Conservation (phyloP, 192 early-diverging fungal species). For the Coemansia asiatica region DNA sequence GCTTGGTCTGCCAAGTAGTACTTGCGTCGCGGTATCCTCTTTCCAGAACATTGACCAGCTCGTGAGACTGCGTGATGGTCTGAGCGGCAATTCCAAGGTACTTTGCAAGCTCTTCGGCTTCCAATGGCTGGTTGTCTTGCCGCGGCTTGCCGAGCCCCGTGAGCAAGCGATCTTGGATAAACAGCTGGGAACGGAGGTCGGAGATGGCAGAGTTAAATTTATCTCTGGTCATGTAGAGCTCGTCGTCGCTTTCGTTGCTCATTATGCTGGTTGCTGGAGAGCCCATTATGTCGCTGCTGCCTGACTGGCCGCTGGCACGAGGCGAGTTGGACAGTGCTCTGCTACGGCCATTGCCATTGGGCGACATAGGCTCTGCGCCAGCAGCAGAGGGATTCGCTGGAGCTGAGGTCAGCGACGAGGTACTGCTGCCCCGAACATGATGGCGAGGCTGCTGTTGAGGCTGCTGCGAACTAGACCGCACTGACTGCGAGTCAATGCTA, state of each 20-base stretch:
- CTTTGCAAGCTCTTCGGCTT: slow-evolving; percentile 22
- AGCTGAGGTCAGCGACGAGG: slow-evolving; percentile 5
- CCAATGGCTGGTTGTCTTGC: slow-evolving; percentile 13
- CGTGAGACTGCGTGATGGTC: slow-evolving; percentile 31
- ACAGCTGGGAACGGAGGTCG: slow-evolving; percentile 60
- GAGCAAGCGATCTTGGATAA: slow-evolving; percentile 61
- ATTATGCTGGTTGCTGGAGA: slow-evolving; percentile 32
- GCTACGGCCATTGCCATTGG: background rate
- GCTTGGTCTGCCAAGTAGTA: slow-evolving; percentile 28
- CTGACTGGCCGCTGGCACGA: slow-evolving; percentile 9
- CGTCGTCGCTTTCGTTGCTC: slow-evolving; percentile 51
- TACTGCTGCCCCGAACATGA: slow-evolving; percentile 20
- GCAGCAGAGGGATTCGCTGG: background rate
- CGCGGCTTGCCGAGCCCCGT: slow-evolving; percentile 48
- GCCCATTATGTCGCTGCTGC: slow-evolving; percentile 6
- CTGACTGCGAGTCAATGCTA: slow-evolving; percentile 15
- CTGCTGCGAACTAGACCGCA: slow-evolving; percentile 16
- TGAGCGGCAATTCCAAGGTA: slow-evolving; percentile 35
- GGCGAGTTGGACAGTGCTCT: slow-evolving; percentile 1
- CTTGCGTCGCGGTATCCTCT: slow-evolving; percentile 29
- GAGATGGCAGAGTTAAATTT: slow-evolving; percentile 54
- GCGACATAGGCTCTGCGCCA: background rate
- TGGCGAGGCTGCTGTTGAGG: background rate
- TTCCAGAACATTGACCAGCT: slow-evolving; percentile 25
- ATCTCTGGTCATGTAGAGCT: slow-evolving; percentile 49